Evolutionary conservation across 2,329 filamentous ascomycete genomes (phyloP).

Genomic region (Fusarium tricinctum): DNA sequence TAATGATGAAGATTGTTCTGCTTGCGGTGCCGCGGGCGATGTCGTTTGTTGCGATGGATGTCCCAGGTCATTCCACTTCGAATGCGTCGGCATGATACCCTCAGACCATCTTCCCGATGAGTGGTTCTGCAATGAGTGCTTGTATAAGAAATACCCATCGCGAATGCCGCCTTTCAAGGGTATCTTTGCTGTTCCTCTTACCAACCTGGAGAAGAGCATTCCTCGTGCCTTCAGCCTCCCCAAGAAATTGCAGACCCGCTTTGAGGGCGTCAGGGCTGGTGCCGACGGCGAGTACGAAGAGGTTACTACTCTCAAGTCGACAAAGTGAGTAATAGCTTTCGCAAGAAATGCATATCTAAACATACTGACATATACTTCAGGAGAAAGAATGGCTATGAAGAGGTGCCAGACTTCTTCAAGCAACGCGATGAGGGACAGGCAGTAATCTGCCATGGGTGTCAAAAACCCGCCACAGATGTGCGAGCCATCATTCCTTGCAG

Average conservation of each 20-base stretch:
- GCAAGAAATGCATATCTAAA: neutral
- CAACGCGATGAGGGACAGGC: constrained; percentile 81
- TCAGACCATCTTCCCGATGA: constrained; percentile 76
- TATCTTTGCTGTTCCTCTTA: constrained; percentile 74
- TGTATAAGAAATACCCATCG: constrained; percentile 64
- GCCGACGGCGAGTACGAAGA: constrained; percentile 87
- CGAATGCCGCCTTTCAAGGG: constrained; percentile 64
- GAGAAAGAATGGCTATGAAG: constrained; percentile 70
- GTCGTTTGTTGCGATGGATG: constrained; percentile 96
- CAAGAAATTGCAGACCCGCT: constrained; percentile 77
- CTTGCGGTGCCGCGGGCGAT: constrained; percentile 86
- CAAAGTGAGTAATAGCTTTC: constrained; percentile 68
- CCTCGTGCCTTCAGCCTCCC: constrained; percentile 82
- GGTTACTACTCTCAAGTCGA: constrained; percentile 68
- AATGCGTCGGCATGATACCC: constrained; percentile 86
- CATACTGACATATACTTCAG: constrained; percentile 51
- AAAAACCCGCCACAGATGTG: constrained; percentile 69
- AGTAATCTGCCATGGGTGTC: constrained; percentile 84
- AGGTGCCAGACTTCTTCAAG: constrained; percentile 75
- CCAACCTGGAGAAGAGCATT: constrained; percentile 75
- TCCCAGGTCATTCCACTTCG: constrained; percentile 88
- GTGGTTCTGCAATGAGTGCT: constrained; percentile 87
- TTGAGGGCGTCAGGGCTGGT: constrained; percentile 83
- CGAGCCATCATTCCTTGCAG: constrained; percentile 89
- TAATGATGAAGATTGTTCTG: constrained; percentile 91